phyloP scores from a whole-genome alignment of 495 filamentous ascomycete genomes.

The Penicillium herquei region DNA sequence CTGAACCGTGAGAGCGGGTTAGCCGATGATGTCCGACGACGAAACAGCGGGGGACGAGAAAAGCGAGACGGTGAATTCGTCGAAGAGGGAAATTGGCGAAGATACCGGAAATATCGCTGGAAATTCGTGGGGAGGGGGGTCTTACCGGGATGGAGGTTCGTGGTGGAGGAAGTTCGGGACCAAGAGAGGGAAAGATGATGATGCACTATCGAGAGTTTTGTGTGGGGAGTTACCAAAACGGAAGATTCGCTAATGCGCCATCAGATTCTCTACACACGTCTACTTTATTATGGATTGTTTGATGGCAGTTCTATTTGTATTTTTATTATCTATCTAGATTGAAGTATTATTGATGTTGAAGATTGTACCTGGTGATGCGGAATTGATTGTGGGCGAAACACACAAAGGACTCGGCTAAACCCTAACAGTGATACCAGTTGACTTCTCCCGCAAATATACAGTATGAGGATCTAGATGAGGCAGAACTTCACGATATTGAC shows the following conservation, averaged over 20 bases:
- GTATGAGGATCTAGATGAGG: background rate
- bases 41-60: background rate
- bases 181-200: slow-evolving; percentile 7
- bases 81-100: no score
- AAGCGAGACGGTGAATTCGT: background rate
- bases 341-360: background rate
- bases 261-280: background rate
- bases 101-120: background rate
- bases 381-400: slow-evolving; percentile 24
- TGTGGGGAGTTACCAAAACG: slow-evolving; percentile 16
- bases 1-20: slow-evolving; percentile 14
- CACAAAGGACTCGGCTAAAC: slow-evolving; percentile 42
- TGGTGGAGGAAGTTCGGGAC: background rate
- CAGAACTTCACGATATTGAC: no score
- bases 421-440: slow-evolving; percentile 25
- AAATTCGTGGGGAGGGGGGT: background rate
- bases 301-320: background rate
- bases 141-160: slow-evolving; percentile 1
- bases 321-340: background rate
- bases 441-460: background rate
- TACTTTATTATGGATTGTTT: background rate
- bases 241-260: slow-evolving; percentile 8
- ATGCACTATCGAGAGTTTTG: slow-evolving; percentile 10
- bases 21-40: slow-evolving; percentile 9
- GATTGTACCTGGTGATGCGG: no score